Base-by-base conservation (phyloP, 441 rosid species). In the Erodium texanum region DNA sequence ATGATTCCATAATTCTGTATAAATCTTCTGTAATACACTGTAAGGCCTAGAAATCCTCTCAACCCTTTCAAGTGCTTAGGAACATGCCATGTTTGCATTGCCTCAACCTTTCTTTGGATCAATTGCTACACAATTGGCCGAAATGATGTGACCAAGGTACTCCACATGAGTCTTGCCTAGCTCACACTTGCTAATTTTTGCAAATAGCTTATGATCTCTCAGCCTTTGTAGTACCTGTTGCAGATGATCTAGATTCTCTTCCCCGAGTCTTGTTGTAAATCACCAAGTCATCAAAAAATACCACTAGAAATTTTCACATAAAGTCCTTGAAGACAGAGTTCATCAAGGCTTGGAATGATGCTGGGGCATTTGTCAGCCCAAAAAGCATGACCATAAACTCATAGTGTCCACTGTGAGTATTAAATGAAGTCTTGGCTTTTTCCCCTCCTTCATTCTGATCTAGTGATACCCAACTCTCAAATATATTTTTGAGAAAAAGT, bases 311-410 rank as follows among this genome's bases (percentile, higher is more conserved):
- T 59, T 20, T 59, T 22, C 64, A 3, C 23, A 52, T 6, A 24
- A 1, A n/a, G 3, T 38, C 15, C 14, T 19, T 3, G 16, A 67
- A 54, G 0, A 52, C 10, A 3, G 5, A 5, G 11, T 67, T 67
- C 63, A 43, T 65, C 3, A 22, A 3, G 1, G 67, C 3, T 19
- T 65, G 65, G 12, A 62, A 24, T 9, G 50, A 54, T 4, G 50
- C 7, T 1, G 64, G 70, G 0, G 70, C 70, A 24, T 68, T 68
- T 0, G 70, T 52, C 0, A 68, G 3, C 0, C 70, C 69, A 67
- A 67, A 43, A 7, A 15, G 50, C 50, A 43, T 43, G 50, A 43
- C 50, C 11, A 9, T 11, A 43, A 43, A 43, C 36, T 67, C 61
- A 14, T 43, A 67, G 20, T 67, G 69, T 11, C 69, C 62, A 4